Evolutionary conservation across 805 yeast species (phyloP), one percentile per base, ranked within the genome.

Genomic region (Candida pseudoglaebosa): DNA sequence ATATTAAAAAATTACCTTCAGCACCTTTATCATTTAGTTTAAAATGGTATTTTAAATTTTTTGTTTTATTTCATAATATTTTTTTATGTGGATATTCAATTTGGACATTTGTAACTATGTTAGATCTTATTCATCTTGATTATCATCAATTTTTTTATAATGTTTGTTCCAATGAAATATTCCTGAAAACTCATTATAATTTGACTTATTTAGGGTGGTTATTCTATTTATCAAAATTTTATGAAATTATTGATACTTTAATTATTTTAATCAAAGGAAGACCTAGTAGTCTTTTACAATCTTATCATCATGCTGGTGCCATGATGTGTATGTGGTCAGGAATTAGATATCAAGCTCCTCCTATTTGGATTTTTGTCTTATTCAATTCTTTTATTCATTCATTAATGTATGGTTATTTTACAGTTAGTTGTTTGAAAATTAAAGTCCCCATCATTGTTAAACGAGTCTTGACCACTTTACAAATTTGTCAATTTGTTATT

Each of bases 241-340:
- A 82, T 53, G 89, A 82, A 59, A 81, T 82, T 31, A 48, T 82
- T 13, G 89, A 82, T 58, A 82, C 89, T 4, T 57, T 75, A 24
- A 77, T 82, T 47, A 82, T 82, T 40, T 64, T 82, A 39, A 64
- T 80, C 42, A 82, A 82, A 58, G 89, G 89, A 31, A 70, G 72
- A 54, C 82, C 79, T 12, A 75, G 84, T 10, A 75, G 82, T 4
- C 62, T 82, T 41, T 66, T 82, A 52, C 89, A 82, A 59, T 77
- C 84, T 41, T 82, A 82, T 61, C 89, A 82, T 56, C 89, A 82
- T 57, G 75, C 88, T 4, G 89, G 89, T 18, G 89, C 89, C 35
- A 82, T 82, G 79, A 64, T 82, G 60, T 80, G 85, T 43, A 82
- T 82, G 89, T 82, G 88, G 88, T 75, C 84, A 5, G 89, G 89